Base-by-base conservation (phyloP, 2,329 filamentous ascomycete genomes). In the Lasiodiplodia sp. region DNA sequence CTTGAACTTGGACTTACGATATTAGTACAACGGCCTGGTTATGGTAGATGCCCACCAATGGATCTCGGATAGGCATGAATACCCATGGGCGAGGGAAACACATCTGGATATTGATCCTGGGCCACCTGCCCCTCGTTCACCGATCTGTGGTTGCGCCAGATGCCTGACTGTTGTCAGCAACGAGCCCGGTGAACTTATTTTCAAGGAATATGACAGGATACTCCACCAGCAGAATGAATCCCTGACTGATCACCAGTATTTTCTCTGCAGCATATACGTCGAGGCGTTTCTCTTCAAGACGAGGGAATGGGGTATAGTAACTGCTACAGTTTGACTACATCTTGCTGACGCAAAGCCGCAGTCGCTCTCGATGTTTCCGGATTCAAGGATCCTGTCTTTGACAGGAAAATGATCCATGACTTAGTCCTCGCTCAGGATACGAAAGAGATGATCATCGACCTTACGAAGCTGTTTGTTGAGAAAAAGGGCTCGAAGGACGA, bases 1-100 rank as follows among this genome's bases (percentile, higher is more conserved):
- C 1, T n/a, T 18, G 0, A 21, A 1, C 47, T 16, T 63, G 40
- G 60, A 3, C 28, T 21, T 12, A 16, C 12, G 4, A 21, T 25
- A 7, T 16, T n/a, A 67, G 69, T 71, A 67, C 28, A 66, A 38
- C 8, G 71, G 71, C 4, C 68, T 68, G 0, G 70, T 71, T 5
- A 71, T 71, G 70, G 70, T 71, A 16, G 71, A 72, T 28, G 31
- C 56, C 6, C 64, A 70, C 10, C 60, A 53, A 11, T 71, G 55
- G 25, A 38, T 3, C 28, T 21, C n/a, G n/a, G 69, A 25, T 49
- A 66, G 38, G 25, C 10, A 0, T 53, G 69, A 16, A 53, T 55
- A 38, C 25, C 52, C 7, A n/a, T 53, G 37, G 37, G 49, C 23
- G 49, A 65, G 25, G 16, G 1, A 16, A 66, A 69, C 70, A 8